These are phyloP conservation scores for Neurospora sp. DNA, from an alignment of 2,329 filamentous ascomycete genomes.

Conservation along the genomic window DNA sequence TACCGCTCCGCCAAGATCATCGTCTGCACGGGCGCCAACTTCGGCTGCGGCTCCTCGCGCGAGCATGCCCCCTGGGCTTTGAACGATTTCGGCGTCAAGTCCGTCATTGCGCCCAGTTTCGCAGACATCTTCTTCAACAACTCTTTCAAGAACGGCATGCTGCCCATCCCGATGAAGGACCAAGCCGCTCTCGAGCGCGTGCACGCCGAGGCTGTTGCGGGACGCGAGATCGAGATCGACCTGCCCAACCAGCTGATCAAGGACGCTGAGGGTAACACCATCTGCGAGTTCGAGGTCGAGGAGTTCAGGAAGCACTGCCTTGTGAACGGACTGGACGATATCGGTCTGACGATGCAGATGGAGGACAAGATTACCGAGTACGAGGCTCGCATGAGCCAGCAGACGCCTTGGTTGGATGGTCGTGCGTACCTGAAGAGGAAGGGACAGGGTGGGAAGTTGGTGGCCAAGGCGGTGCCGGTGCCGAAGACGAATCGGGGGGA, in stretches of 20 bases:
- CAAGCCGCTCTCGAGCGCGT: conserved; percentile 57
- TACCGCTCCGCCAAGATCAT: conserved; percentile 81
- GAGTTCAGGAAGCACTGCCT: conserved; percentile 92
- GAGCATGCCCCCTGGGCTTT: conserved; percentile 97
- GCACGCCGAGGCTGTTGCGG: conserved; percentile 65
- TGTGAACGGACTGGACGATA: conserved; percentile 88
- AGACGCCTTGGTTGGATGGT: conserved; percentile 89
- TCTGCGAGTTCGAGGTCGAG: conserved; percentile 79
- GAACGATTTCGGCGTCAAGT: conserved; percentile 91
- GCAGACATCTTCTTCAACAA: conserved; percentile 99
- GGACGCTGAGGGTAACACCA: conserved; percentile 59
- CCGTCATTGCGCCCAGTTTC: conserved; percentile 77
- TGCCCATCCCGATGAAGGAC: conserved; percentile 70
- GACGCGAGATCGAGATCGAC: conserved; percentile 80
- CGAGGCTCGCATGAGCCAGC: conserved; percentile 63
- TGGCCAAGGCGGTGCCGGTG: conserved; percentile 55
- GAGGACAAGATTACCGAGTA: conserved; percentile 81
- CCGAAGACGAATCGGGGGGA: conserved; percentile 86
- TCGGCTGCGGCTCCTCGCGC: conserved; percentile 84
- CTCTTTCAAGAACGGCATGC: conserved; percentile 99
- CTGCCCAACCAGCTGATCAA: conserved; percentile 77
- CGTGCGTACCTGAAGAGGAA: conserved; percentile 63
- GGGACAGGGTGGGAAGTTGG: conserved; percentile 43
- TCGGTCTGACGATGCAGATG: conserved; percentile 85
- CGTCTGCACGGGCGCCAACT: conserved; percentile 85